Evolutionary conservation across 331 rosid species (phyloP), one percentile per base, ranked within the genome.

Genomic region (Malus hybrid): DNA sequence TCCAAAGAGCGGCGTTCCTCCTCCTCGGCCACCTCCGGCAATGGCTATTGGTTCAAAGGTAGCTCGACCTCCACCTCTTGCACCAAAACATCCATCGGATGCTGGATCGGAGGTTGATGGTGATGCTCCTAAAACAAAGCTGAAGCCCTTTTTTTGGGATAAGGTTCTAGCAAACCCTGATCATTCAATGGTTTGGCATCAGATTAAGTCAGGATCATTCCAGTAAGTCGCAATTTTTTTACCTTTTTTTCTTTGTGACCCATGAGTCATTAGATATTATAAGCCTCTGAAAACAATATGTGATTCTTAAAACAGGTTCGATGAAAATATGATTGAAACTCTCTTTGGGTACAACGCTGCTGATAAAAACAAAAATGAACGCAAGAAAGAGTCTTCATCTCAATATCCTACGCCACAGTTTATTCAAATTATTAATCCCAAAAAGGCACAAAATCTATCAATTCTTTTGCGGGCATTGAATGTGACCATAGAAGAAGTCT

Each of bases 81-180:
- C 75, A 53, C 77, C 81, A 44, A 89, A 77, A 70, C 70, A 46
- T 65, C 72, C 72, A 30, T 56, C 58, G 28, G 68, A 73, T 36
- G 73, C 84, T 74, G 20, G 80, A 68, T 84, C 72, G 16, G 89
- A 85, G 70, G 86, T 34, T 44, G 89, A 83, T 10, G 75, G 12
- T 33, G 81, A 55, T 81, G 85, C 83, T 83, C 82, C 93, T 60
- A 95, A 92, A 81, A 56, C 99, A 50, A 95, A 95, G 81, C 84
- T 95, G 78, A 95, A 95, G 82, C 99, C 99, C 6, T 95, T 95
- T 72, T 95, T 95, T 77, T 95, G 99, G 99, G 99, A 95, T 81
- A 95, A 95, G 87, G 99, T 95, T 82, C 89, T 89, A 75, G 99
- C 99, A 75, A 90, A 81, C 88, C 84, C 97, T 26, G 96, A 92